phyloP scores from a whole-genome alignment of 176 grass and related monocot species.

The Secale cereale region DNA sequence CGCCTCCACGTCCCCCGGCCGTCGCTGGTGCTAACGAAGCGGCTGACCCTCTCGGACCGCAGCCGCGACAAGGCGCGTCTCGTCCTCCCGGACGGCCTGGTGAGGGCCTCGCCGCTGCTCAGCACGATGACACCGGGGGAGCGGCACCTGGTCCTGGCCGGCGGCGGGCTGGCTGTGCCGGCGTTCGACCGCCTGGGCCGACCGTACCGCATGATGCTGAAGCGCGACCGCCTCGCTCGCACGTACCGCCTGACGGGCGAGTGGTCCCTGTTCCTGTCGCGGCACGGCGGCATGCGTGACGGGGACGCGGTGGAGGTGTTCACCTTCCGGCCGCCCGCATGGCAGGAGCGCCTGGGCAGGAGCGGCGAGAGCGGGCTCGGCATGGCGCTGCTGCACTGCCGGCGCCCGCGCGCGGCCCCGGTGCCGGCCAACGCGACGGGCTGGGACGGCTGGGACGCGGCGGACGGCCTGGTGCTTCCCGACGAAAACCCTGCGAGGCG shows the following conservation, averaged over 20 bases:
- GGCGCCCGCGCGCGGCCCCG: background rate
- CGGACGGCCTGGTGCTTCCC: constrained; percentile 4
- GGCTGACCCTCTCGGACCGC: constrained; percentile 26
- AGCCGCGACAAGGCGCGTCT: constrained; percentile 21
- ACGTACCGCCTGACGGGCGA: constrained; percentile 25
- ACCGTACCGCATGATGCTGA: constrained; percentile 37
- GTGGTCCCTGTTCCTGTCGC: constrained; percentile 29
- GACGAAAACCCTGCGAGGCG: background rate
- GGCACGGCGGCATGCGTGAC: constrained; percentile 18
- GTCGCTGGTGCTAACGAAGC: constrained; percentile 32
- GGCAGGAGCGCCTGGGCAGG: constrained; percentile 26
- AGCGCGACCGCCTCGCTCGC: background rate
- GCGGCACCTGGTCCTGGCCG: constrained; percentile 15
- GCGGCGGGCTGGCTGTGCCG: constrained; percentile 16
- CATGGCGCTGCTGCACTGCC: constrained; percentile 18
- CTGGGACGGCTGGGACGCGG: constrained; percentile 23
- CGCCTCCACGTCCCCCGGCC: constrained; percentile 23
- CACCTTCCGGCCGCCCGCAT: constrained; percentile 32
- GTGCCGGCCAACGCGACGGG: background rate
- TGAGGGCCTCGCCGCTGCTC: constrained; percentile 29
- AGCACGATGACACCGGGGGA: constrained; percentile 28
- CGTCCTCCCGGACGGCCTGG: constrained; percentile 24
- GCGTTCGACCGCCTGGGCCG: constrained; percentile 29
- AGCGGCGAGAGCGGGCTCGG: constrained; percentile 26
- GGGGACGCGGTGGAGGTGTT: constrained; percentile 32